Base-by-base conservation (phyloP, 2,329 filamentous ascomycete species). In the Teratosphaeria pseudoeucalypti region DNA sequence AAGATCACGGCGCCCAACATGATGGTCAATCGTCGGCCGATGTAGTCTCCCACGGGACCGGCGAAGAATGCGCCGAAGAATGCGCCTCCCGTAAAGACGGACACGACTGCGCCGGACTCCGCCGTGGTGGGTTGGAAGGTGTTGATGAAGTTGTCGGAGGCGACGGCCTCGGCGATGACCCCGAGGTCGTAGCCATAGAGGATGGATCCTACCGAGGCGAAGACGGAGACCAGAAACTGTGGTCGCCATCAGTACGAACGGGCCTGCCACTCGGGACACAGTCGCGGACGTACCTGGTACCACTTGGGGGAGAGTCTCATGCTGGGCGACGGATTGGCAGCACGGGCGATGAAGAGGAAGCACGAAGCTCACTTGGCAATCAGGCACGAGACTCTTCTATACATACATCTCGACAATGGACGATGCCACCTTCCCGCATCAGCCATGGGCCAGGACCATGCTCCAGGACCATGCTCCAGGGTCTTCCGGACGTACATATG, bases 1-100 rank as follows among this genome's bases (percentile, higher is more conserved):
- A 92, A 92, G 60, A 92, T 75, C 2, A 87, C 2, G 52, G 84
- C 81, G n/a, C 88, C 89, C 32, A 87, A 74, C 55, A 88, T 73
- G 65, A 92, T 92, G 2, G 88, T 91, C 71, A 77, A 76, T 71
- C 86, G 84, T 65, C 89, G 82, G 52, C 89, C 89, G 2, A 90
- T 73, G 59, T 70, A 76, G 70, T 91, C 84, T 63, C 85, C 85
- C 39, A 76, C 66, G 1, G 82, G 79, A 61, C 88, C 89, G 47
- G 85, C 88, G 39, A 83, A 74, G 34, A 77, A 76, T 29, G 87
- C 84, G 9, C 87, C 88, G 63, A 87, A 81, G 74, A 90, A 90
- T 26, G 88, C 88, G 53, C 88, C 84, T 2, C 81, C 86, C 0
- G 89, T 92, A 72, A 92, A 92, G 61, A 91, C 80, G 1, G 87